Conservation (phyloP, 1,139 yeast genomes). For the Geotrichum europaeum region DNA sequence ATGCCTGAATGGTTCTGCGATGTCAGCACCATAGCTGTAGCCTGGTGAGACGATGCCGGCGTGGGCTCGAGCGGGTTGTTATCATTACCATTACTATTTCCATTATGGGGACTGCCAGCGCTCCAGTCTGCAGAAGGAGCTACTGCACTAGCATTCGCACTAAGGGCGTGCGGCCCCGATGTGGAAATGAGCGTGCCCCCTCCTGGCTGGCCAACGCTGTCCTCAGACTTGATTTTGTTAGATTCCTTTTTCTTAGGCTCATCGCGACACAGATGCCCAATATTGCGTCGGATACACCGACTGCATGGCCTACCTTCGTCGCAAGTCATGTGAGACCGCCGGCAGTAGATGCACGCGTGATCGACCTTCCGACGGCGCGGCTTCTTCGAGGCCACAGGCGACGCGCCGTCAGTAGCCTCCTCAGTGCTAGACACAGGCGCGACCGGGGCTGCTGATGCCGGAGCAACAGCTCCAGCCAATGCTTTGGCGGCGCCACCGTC, state of each 20-base stretch:
- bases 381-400: slow-evolving; percentile 6
- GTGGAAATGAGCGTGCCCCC: neutral
- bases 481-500: neutral
- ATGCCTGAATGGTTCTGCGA: slow-evolving; percentile 11
- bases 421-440: neutral
- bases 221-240: slow-evolving; percentile 7
- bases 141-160: neutral
- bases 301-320: slow-evolving; percentile 75
- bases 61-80: slow-evolving; percentile 6
- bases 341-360: slow-evolving; percentile 81
- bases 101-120: neutral
- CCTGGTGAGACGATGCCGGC: slow-evolving; percentile 17
- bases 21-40: slow-evolving; percentile 18
- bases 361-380: slow-evolving; percentile 31
- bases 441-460: neutral
- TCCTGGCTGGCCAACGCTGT: neutral
- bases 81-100: neutral
- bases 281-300: slow-evolving; percentile 79
- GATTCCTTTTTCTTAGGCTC: slow-evolving; percentile 41
- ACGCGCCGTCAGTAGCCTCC: neutral
- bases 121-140: slow-evolving; percentile 2
- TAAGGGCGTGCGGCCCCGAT: neutral
- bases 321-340: slow-evolving; percentile 93
- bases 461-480: neutral
- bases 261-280: slow-evolving; percentile 84